Conservation (phyloP, 495 filamentous ascomycete species). For the Podospora appendiculata region DNA sequence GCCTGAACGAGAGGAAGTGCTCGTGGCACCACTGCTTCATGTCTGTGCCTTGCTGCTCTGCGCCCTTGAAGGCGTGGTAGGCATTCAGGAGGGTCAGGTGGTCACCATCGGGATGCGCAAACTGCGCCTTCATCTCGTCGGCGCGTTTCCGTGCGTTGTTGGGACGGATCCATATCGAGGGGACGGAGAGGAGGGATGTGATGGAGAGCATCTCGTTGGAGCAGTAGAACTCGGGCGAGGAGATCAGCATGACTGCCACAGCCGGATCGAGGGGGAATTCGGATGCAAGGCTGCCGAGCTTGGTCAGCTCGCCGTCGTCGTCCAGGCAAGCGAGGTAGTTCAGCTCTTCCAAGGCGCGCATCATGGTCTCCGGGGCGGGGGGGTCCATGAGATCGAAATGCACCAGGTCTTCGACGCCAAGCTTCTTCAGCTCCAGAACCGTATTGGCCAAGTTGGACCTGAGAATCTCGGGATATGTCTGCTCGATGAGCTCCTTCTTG, state of each 20-base stretch:
- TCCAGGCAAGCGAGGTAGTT: slow-evolving; percentile 96
- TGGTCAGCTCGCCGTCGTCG: slow-evolving; percentile 87
- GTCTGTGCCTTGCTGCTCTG: slow-evolving; percentile 60
- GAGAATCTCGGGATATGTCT: slow-evolving; percentile 92
- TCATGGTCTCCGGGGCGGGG: slow-evolving; percentile 94
- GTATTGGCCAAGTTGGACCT: slow-evolving; percentile 91
- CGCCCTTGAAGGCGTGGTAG: slow-evolving; percentile 90
- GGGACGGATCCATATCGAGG: slow-evolving; percentile 88
- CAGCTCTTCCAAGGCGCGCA: slow-evolving; percentile 95
- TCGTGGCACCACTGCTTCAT: slow-evolving; percentile 91
- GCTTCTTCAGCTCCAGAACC: slow-evolving; percentile 94
- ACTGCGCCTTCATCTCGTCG: slow-evolving; percentile 94
- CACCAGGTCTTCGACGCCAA: slow-evolving; percentile 90
- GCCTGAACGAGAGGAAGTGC: slow-evolving; percentile 88
- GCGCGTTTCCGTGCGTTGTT: slow-evolving; percentile 78
- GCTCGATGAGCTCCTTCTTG: slow-evolving; percentile 96
- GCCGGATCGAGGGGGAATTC: slow-evolving; percentile 95
- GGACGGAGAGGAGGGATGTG: slow-evolving; percentile 87
- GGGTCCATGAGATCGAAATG: slow-evolving; percentile 99
- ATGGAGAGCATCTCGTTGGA: slow-evolving; percentile 97
- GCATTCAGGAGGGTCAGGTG: slow-evolving; percentile 95
- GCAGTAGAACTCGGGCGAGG: slow-evolving; percentile 95
- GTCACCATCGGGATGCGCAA: slow-evolving; percentile 88
- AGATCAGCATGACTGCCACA: slow-evolving; percentile 95
- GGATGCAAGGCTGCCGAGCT: slow-evolving; percentile 78